Evolutionary conservation across 306 rosid species (phyloP).

Genomic region (Canavalia gladiata): DNA sequence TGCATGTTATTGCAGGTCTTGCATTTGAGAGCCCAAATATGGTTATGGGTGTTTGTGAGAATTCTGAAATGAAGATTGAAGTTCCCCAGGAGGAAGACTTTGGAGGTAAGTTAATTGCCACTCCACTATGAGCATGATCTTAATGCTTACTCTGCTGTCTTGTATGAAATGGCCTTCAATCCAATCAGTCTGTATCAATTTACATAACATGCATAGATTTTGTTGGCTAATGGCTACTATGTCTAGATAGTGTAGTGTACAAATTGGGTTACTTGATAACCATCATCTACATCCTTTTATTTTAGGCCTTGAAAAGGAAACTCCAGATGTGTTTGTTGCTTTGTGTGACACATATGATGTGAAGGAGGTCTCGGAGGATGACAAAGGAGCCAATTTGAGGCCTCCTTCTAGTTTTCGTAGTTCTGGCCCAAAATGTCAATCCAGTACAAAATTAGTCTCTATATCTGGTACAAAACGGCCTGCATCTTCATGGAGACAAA

Average conservation of each 20-base stretch:
- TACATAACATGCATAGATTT: slow-evolving; percentile 29
- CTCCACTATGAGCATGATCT: slow-evolving; percentile 14
- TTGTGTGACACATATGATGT: slow-evolving; percentile 45
- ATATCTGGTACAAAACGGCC: slow-evolving; percentile 68
- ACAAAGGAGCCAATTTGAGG: slow-evolving; percentile 46
- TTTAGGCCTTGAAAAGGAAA: slow-evolving; percentile 59
- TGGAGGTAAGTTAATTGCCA: slow-evolving; percentile 46
- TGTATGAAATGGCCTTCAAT: slow-evolving; percentile 20
- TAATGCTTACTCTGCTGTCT: not conserved
- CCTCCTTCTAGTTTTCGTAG: slow-evolving; percentile 50
- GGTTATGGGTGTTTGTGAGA: slow-evolving; percentile 28
- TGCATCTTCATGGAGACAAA: slow-evolving; percentile 86
- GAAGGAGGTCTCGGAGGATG: slow-evolving; percentile 57
- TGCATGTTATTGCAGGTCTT: slow-evolving; percentile 46
- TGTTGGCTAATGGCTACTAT: slow-evolving; percentile 25
- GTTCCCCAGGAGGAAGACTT: slow-evolving; percentile 43
- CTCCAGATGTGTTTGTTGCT: slow-evolving; percentile 53
- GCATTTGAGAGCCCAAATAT: slow-evolving; percentile 31
- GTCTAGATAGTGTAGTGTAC: slow-evolving; percentile 30
- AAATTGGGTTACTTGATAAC: slow-evolving; percentile 20
- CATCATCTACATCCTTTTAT: slow-evolving; percentile 37
- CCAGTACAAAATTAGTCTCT: slow-evolving; percentile 55
- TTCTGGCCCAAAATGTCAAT: slow-evolving; percentile 52
- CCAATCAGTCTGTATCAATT: slow-evolving; percentile 4
- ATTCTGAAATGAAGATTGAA: slow-evolving; percentile 43